Base-by-base conservation (phyloP, 345 rosid genomes). In the Nasturtium officinale region DNA sequence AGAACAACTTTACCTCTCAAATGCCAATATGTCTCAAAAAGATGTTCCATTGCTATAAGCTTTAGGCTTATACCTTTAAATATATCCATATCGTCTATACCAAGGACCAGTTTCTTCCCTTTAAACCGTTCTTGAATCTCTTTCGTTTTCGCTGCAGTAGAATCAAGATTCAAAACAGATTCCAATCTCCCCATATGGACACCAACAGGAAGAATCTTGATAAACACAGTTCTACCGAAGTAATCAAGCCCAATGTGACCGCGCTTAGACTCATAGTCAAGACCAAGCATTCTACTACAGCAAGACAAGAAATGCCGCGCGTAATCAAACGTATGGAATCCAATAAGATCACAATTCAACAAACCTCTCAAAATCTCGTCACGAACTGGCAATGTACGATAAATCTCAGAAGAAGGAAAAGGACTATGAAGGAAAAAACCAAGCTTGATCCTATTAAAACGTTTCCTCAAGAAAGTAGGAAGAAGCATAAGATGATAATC, bases 361-460 rank as follows among this genome's bases (percentile, higher is more conserved):
- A 89, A 68, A 23, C 90, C 92, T 75, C 84, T 85, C 65, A 89
- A 61, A 59, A 89, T 71, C n/a, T 87, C 89, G 76, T 83, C 89
- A 50, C 96, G 80, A 21, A 89, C 96, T 4, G 96, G 87, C 50
- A 87, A 62, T 5, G 92, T 89, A 12, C 92, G 79, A 69, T 89
- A 89, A 72, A 89, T 89, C 71, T 89, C 90, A 12, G 90, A 89
- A 0, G 96, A 86, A 38, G 96, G 96, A 71, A 89, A 89, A 20
- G 92, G 92, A 57, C 89, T 87, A 35, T 89, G 96, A 64, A 89
- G 89, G 83, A 89, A 89, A 69, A 89, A 89, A 0, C 96, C 90
- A 4, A 89, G 90, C 78, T 87, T 89, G 56, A 89, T 76, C 32
- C 89, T 79, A 72, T 87, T 77, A 65, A 76, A 89, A 26, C 85